These are phyloP conservation scores for Nothopassalora personata DNA, from an alignment of 2,329 filamentous ascomycete genomes.

Conservation along the genomic window DNA sequence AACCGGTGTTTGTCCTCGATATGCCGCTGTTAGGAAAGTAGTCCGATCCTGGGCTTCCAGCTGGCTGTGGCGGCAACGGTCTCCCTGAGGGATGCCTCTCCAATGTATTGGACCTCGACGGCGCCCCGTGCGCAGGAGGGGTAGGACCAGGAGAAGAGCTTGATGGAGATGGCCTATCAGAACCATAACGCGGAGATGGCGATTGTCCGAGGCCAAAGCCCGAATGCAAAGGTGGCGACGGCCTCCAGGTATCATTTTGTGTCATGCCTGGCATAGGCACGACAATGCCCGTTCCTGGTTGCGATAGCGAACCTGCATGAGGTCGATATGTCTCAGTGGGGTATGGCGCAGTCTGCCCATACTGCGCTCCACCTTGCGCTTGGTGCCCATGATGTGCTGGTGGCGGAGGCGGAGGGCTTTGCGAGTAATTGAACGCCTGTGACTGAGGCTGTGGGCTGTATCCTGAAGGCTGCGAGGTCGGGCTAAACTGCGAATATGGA, in stretches of 20 bases:
- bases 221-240: conserved; percentile 28
- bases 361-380: neutral
- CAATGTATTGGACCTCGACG: conserved; percentile 42
- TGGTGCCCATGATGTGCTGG: conserved; percentile 5
- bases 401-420: conserved; percentile 22
- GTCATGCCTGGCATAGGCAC: conserved; percentile 10
- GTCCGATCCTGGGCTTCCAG: conserved; percentile 35
- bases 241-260: conserved; percentile 19
- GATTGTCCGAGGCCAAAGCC: conserved; percentile 19
- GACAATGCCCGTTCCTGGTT: conserved; percentile 5
- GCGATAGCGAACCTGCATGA: conserved; percentile 16
- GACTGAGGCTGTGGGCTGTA: conserved; percentile 25
- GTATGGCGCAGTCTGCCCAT: conserved; percentile 18
- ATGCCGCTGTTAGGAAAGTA: conserved; percentile 33
- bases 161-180: conserved; percentile 24
- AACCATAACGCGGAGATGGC: conserved; percentile 25
- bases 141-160: conserved; percentile 48
- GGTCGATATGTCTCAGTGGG: conserved; percentile 19
- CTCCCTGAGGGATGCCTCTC: conserved; percentile 53
- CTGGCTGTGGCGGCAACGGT: conserved; percentile 54
- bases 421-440: conserved; percentile 13
- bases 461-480: conserved; percentile 13
- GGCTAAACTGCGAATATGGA: conserved; percentile 20
- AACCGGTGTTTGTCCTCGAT: conserved; percentile 12
- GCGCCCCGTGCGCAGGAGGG: conserved; percentile 39